Conservation (phyloP, 1,284 basidiomycete genomes). For the Ustilago hordei region DNA sequence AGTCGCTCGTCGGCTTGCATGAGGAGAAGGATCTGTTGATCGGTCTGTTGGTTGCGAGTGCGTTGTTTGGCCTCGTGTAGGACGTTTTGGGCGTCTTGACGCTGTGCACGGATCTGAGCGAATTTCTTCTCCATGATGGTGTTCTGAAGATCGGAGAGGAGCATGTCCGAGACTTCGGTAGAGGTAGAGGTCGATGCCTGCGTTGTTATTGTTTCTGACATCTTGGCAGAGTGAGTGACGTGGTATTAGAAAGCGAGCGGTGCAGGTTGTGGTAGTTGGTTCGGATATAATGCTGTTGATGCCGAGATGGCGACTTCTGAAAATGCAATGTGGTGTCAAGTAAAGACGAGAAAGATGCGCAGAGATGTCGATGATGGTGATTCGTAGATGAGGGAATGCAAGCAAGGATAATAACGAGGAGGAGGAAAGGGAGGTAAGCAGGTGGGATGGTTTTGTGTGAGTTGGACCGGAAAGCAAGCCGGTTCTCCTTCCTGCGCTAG, state of each 20-base stretch:
- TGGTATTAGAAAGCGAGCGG: background rate
- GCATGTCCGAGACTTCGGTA: slow-evolving; percentile 13
- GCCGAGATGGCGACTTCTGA: background rate
- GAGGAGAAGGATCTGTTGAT: slow-evolving; percentile 51
- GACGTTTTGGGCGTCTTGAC: slow-evolving; percentile 40
- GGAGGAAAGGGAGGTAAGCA: too few relatives aligned
- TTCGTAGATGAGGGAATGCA: background rate
- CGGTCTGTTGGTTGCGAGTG: slow-evolving; percentile 42
- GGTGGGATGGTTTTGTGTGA: too few relatives aligned
- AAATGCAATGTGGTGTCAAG: background rate
- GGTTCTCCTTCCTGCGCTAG: too few relatives aligned
- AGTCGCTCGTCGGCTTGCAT: slow-evolving; percentile 53
- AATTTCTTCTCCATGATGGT: slow-evolving; percentile 43
- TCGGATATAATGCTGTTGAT: background rate
- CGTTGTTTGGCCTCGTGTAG: slow-evolving; percentile 41
- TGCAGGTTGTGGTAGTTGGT: background rate
- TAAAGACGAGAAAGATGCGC: background rate
- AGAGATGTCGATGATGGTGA: slow-evolving; percentile 3
- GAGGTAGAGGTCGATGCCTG: background rate
- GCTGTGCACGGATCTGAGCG: slow-evolving; percentile 36
- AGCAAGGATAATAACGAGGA: background rate
- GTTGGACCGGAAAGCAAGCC: too few relatives aligned
- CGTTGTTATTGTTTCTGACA: slow-evolving; percentile 2
- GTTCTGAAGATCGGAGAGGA: slow-evolving; percentile 28
- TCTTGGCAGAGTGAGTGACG: background rate